These are phyloP conservation scores for Emmonsia crescens DNA, from an alignment of 2,329 filamentous ascomycete species.

Conservation along the genomic window DNA sequence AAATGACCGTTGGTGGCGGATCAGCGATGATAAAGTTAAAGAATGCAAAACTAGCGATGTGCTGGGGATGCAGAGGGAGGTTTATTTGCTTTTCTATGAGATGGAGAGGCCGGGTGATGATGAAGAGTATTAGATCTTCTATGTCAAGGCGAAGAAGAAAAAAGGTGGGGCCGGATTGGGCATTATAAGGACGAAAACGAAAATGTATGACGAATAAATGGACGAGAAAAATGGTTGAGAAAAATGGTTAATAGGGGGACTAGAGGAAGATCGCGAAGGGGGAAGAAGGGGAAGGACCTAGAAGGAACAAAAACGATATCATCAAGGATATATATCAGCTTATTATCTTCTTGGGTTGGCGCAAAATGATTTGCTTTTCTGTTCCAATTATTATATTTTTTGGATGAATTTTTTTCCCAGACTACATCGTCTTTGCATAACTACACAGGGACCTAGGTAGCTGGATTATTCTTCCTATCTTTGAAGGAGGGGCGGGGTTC, in stretches of 20 bases:
- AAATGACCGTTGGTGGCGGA: constrained; percentile 86
- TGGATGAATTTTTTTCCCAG: not conserved
- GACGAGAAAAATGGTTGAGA: not conserved
- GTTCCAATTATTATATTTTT: not conserved
- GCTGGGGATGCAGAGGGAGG: constrained; percentile 84
- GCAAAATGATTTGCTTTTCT: not conserved
- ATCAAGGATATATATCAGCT: not conserved
- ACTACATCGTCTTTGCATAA: not conserved
- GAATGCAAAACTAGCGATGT: constrained; percentile 90
- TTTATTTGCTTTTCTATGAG: constrained; percentile 95
- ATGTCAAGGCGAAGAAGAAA: not conserved
- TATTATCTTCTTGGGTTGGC: not conserved
- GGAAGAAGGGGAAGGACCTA: too few species aligned
- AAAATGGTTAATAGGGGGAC: not conserved
- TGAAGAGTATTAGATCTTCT: not conserved
- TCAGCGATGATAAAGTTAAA: constrained; percentile 93
- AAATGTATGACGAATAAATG: not conserved
- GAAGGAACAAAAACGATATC: not conserved
- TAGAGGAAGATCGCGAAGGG: not conserved
- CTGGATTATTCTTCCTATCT: not conserved
- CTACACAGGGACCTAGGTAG: not conserved
- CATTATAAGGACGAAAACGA: not conserved
- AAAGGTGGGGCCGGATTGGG: not conserved
- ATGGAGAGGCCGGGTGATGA: constrained; percentile 45
- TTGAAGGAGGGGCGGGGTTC: too few species aligned